Evolutionary conservation across 1,139 yeast species (phyloP).

Genomic region (Geotrichum carabidarum): DNA sequence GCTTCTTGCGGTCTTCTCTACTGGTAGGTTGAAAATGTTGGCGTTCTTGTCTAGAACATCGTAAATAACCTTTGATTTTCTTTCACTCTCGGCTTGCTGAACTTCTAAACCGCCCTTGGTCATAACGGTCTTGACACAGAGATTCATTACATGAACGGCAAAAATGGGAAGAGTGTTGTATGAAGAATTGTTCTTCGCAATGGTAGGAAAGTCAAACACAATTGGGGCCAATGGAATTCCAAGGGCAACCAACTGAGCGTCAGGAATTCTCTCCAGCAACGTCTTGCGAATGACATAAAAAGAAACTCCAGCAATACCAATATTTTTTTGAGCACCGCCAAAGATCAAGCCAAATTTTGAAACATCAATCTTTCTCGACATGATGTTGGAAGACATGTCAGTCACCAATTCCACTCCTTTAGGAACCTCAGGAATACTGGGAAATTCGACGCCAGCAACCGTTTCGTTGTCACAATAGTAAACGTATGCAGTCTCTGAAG

Average conservation of each 20-base stretch:
- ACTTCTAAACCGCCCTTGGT: constrained; percentile 54
- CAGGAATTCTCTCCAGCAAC: constrained; percentile 62
- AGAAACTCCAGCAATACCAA: constrained; percentile 93
- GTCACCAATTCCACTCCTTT: constrained; percentile 74
- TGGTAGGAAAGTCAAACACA: constrained; percentile 82
- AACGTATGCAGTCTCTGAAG: constrained; percentile 67
- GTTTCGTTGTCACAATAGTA: constrained; percentile 96
- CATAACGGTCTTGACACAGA: constrained; percentile 63
- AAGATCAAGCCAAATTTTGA: constrained; percentile 77
- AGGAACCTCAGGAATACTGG: constrained; percentile 51
- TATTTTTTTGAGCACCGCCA: constrained; percentile 94
- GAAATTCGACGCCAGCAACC: constrained; percentile 88
- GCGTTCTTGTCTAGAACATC: constrained; percentile 60
- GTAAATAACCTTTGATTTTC: constrained; percentile 62
- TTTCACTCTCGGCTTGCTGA: constrained; percentile 54
- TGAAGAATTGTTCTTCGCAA: constrained; percentile 81
- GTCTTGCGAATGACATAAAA: constrained; percentile 81
- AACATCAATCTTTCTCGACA: constrained; percentile 75
- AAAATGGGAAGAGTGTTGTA: constrained; percentile 94
- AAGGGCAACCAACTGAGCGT: constrained; percentile 53
- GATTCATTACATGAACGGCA: constrained; percentile 75
- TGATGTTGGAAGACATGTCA: constrained; percentile 89
- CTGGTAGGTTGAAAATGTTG: constrained; percentile 61
- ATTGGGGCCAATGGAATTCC: constrained; percentile 78
- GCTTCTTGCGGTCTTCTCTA: constrained; percentile 60